A percentile compares a stretch with the other conserved stretches of the same genome.
Evolutionary conservation across 2,329 filamentous ascomycete species (phyloP).

Genomic region (Neospermospora avenae): DNA sequence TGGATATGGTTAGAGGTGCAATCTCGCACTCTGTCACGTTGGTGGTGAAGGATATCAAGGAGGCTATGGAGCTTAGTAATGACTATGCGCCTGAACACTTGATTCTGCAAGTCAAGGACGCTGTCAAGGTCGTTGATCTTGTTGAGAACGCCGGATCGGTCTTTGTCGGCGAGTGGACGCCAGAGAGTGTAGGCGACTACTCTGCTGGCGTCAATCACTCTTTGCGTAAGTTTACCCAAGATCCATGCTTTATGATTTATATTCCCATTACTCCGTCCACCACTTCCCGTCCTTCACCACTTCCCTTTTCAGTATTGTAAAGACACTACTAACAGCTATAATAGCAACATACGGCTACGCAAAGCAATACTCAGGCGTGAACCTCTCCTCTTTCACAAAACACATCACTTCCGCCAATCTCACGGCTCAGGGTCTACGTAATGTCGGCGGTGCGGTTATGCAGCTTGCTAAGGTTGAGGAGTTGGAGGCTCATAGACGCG

Average conservation of each 20-base stretch:
- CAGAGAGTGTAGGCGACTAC: constrained; percentile 96
- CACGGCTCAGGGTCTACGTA: constrained; percentile 77
- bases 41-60: constrained; percentile 64
- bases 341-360: constrained; percentile 95
- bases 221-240: constrained; percentile 89
- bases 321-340: constrained; percentile 10
- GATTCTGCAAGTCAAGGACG: constrained; percentile 82
- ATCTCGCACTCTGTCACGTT: constrained; percentile 93
- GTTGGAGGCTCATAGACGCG: constrained; percentile 84
- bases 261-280: too few relatives aligned
- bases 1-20: constrained; percentile 87
- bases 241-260: too few relatives aligned
- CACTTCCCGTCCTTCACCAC: too few relatives aligned
- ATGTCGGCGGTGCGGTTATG: constrained; percentile 89
- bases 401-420: constrained; percentile 95
- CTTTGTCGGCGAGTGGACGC: constrained; percentile 94
- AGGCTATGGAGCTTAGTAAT: constrained; percentile 82
- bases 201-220: constrained; percentile 98
- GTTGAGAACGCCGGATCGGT: constrained; percentile 95
- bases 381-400: constrained; percentile 93
- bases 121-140: constrained; percentile 68
- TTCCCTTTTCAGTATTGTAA: too few relatives aligned
- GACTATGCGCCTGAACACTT: constrained; percentile 94
- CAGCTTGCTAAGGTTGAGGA: constrained; percentile 91
- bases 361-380: constrained; percentile 97